Base-by-base conservation (phyloP, 1,284 basidiomycete genomes). In the Fomitopsis schrenkii region DNA sequence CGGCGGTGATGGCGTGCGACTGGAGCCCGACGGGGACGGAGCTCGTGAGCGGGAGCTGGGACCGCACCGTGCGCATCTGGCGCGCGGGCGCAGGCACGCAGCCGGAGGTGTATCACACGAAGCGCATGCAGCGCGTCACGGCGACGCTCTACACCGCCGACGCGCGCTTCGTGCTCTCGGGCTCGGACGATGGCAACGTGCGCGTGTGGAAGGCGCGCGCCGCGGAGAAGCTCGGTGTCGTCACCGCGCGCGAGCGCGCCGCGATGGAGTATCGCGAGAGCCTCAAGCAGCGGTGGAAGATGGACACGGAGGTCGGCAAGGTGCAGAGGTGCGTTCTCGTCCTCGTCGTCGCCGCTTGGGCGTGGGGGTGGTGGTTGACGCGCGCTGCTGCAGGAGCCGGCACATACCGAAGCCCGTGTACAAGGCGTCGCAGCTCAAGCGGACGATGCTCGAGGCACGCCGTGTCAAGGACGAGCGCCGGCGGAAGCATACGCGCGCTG, bases 141-240 rank as follows among this genome's bases (percentile, higher is more conserved):
- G 86, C 88, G 48, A 90, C 87, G 42, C 80, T 85, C 67, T 98
- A 91, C 78, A 94, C 94, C 0, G 87, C 89, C 22, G 97, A 99
- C 65, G 90, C 96, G 19, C 88, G 95, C 42, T 99, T 96, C 77
- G 90, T 99, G 33, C 77, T 99, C 7, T 90, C 92, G 3, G 97
- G 95, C 7, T 97, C 95, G 0, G 97, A 99, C 73, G 97, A 99
- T 71, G 97, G 97, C 35, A 98, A 98, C 70, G 87, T 98, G 59
- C 86, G 97, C 46, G 85, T 99, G 69, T 99, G 97, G 97, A 99
- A 99, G 75, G 86, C 93, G 14, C 88, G 90, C 61, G 95, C 97
- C 1, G 90, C 92, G 1, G 95, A 97, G 67, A 97, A 94, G 75
- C 81, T 99, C 35, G 97, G 97, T 5, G 84, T 97, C 57, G 80